phyloP scores from a whole-genome alignment of 176 grass and related monocot species.

The Triticum turgidum region DNA sequence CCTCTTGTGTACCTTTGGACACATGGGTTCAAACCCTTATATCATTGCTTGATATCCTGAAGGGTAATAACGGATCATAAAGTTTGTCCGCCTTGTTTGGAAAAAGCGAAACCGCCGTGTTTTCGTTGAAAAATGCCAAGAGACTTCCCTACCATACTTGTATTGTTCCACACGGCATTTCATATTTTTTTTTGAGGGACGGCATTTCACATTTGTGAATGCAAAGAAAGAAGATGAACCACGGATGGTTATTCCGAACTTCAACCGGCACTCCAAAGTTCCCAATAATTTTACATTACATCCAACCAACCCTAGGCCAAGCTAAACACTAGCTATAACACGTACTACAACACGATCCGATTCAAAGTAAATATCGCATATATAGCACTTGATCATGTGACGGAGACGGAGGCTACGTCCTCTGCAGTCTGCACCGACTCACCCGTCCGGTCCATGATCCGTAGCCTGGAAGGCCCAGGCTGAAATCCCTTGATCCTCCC shows the following conservation, averaged over 20 bases:
- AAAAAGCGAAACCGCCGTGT: neutral
- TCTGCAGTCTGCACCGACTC: too few species aligned
- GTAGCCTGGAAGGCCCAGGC: slow-evolving; percentile 33
- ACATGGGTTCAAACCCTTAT: neutral
- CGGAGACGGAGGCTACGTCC: neutral
- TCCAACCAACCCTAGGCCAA: neutral
- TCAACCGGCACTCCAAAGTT: neutral
- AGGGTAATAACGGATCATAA: neutral
- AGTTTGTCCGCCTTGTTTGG: neutral
- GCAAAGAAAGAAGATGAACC: neutral
- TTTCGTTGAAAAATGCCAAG: neutral
- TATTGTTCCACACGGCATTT: neutral
- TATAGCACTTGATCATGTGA: too few species aligned
- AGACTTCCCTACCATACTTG: neutral
- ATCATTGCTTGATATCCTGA: neutral
- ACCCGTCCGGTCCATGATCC: slow-evolving; percentile 15
- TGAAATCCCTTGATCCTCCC: neutral
- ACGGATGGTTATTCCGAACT: neutral
- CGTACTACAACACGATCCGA: neutral
- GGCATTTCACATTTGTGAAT: neutral
- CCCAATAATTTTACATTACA: neutral
- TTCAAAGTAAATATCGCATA: too few species aligned
- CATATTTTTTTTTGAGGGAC: too few species aligned
- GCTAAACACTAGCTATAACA: neutral
- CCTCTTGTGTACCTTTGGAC: neutral